These are phyloP conservation scores for Bipolaris sorokiniana DNA, from an alignment of 2,329 filamentous ascomycete species.

Conservation along the genomic window DNA sequence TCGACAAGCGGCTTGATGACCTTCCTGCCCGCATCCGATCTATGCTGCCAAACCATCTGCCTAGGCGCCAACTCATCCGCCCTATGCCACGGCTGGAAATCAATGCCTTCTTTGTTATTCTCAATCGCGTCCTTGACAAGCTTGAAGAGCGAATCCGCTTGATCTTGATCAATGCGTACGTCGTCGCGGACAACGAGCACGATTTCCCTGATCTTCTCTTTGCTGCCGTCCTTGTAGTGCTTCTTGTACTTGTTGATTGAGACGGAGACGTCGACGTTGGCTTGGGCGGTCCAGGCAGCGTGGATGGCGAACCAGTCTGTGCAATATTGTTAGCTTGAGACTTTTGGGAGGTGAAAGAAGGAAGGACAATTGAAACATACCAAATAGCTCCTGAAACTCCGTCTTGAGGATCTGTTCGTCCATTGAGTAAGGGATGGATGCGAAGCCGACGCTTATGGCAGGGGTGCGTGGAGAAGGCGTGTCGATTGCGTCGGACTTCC, in stretches of 20 bases:
- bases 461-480: constrained; percentile 55
- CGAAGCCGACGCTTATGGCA: constrained; percentile 55
- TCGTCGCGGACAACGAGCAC: constrained; percentile 55
- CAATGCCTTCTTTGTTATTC: constrained; percentile 45
- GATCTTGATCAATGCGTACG: constrained; percentile 52
- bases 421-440: constrained; percentile 55
- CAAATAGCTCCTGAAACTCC: constrained; percentile 55
- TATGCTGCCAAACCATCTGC: constrained; percentile 57
- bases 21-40: constrained; percentile 51
- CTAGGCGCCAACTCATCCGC: constrained; percentile 50
- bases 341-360: not conserved
- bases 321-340: not conserved
- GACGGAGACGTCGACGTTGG: constrained; percentile 54
- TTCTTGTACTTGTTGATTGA: constrained; percentile 56
- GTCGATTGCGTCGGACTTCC: constrained; percentile 57
- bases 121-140: constrained; percentile 52
- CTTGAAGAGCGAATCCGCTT: constrained; percentile 53
- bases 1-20: constrained; percentile 55
- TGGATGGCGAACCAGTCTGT: constrained; percentile 56
- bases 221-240: constrained; percentile 49
- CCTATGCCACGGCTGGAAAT: constrained; percentile 54
- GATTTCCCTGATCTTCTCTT: constrained; percentile 56
- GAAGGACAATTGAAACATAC: not conserved
- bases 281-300: constrained; percentile 56
- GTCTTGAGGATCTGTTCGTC: constrained; percentile 56